Evolutionary conservation across 768 basidiomycete genomes (phyloP).

Genomic region (Suillus brevipes): DNA sequence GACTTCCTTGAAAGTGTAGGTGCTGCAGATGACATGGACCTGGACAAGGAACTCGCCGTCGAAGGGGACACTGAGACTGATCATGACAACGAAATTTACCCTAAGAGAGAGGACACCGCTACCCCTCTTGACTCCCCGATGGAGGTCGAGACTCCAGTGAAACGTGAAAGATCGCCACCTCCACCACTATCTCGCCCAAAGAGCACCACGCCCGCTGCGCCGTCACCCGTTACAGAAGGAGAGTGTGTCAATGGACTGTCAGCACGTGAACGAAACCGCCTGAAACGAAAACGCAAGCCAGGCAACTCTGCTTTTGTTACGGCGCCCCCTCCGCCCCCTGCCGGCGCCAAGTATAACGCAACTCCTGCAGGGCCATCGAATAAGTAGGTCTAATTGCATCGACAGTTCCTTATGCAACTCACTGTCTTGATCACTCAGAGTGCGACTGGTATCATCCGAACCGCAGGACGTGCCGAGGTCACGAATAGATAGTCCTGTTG

Average conservation of each 20-base stretch:
- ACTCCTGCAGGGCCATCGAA: conserved; percentile 58
- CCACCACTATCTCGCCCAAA: conserved; percentile 34
- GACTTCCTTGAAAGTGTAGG: conserved; percentile 80
- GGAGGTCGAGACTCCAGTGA: conserved; percentile 43
- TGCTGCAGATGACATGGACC: conserved; percentile 74
- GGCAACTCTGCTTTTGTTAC: conserved; percentile 84
- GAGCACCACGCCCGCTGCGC: conserved; percentile 44
- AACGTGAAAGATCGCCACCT: conserved; percentile 42
- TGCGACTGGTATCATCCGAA: conserved; percentile 70
- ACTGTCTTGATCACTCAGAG: conserved; percentile 42
- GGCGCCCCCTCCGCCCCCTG: conserved; percentile 58
- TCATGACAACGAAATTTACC: conserved; percentile 39
- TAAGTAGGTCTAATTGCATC: conserved; percentile 43
- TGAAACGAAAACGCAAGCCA: conserved; percentile 92
- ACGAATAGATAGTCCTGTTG: conserved; percentile 58
- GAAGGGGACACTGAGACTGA: conserved; percentile 52
- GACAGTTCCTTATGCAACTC: conserved; percentile 1
- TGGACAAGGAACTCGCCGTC: conserved; percentile 77
- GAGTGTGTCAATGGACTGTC: conserved; percentile 63
- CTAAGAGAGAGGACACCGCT: conserved; percentile 41
- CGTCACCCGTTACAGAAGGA: conserved; percentile 51
- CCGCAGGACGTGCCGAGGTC: conserved; percentile 51
- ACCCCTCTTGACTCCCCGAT: conserved; percentile 40
- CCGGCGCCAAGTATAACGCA: conserved; percentile 62
- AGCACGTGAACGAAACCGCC: conserved; percentile 88